Evolutionary conservation across 805 yeast genomes (phyloP).

Genomic region (Yueomyces sinensis): DNA sequence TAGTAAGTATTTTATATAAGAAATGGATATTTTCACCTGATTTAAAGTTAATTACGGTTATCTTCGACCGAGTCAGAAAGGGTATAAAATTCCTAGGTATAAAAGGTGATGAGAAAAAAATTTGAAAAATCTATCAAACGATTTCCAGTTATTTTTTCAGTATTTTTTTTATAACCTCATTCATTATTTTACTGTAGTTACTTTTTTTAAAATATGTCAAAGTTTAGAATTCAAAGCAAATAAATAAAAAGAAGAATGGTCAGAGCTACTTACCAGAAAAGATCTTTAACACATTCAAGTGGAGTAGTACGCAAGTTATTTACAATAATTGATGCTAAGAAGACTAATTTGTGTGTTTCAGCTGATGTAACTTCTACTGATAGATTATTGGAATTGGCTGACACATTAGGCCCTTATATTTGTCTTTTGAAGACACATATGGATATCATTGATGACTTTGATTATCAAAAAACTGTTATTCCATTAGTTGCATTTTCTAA

Average conservation of each 20-base stretch:
- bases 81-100: too few relatives aligned
- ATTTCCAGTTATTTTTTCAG: too few relatives aligned
- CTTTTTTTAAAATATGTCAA: too few relatives aligned
- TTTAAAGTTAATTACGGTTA: too few relatives aligned
- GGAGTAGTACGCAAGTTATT: slow-evolving; percentile 71
- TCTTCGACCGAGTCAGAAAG: too few relatives aligned
- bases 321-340: slow-evolving; percentile 59
- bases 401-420: slow-evolving; percentile 52
- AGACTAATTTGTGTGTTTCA: slow-evolving; percentile 88
- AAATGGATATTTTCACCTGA: too few relatives aligned
- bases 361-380: slow-evolving; percentile 52
- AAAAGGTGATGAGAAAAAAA: too few relatives aligned
- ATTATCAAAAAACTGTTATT: slow-evolving; percentile 61
- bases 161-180: too few relatives aligned
- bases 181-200: too few relatives aligned
- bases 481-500: slow-evolving; percentile 63
- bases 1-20: too few relatives aligned
- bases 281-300: slow-evolving; percentile 62
- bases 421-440: slow-evolving; percentile 91
- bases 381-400: slow-evolving; percentile 3
- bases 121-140: too few relatives aligned
- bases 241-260: slow-evolving; percentile 10
- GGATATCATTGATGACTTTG: slow-evolving; percentile 83
- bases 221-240: too few relatives aligned
- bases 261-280: slow-evolving; percentile 38